These are phyloP conservation scores for Medicago lupulina DNA, from an alignment of 306 rosid species.

Conservation along the genomic window DNA sequence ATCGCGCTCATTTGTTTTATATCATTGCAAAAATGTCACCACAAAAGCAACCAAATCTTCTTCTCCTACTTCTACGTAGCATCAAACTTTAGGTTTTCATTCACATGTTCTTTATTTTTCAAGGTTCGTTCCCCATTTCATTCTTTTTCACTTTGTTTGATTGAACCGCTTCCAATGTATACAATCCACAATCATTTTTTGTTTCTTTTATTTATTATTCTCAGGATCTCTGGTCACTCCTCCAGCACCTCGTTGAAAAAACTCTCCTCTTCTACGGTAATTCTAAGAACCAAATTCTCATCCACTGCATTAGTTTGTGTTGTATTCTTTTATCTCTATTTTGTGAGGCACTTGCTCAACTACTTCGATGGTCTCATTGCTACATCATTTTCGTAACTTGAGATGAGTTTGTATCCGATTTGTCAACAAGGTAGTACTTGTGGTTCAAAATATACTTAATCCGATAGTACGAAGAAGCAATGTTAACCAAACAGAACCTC, in stretches of 20 bases:
- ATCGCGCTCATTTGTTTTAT: background rate
- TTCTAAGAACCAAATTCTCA: background rate
- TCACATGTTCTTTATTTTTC: background rate
- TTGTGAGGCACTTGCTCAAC: background rate
- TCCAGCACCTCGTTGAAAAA: background rate
- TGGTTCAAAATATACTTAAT: no score
- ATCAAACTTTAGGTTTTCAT: background rate
- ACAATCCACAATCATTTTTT: background rate
- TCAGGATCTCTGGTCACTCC: background rate
- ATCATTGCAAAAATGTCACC: background rate
- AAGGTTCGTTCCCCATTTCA: no score
- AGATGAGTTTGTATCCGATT: background rate
- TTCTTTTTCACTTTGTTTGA: background rate
- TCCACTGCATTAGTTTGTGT: background rate
- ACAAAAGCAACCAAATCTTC: background rate
- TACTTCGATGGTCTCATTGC: background rate
- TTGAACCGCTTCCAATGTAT: background rate
- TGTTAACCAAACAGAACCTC: no score
- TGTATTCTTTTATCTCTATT: background rate
- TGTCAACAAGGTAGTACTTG: background rate
- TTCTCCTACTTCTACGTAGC: background rate
- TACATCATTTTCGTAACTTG: background rate
- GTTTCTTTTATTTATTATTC: background rate
- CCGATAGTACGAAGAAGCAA: no score
- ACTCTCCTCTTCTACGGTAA: background rate